Base-by-base conservation (phyloP, 2,329 filamentous ascomycete genomes). In the Geosmithia morbida region DNA sequence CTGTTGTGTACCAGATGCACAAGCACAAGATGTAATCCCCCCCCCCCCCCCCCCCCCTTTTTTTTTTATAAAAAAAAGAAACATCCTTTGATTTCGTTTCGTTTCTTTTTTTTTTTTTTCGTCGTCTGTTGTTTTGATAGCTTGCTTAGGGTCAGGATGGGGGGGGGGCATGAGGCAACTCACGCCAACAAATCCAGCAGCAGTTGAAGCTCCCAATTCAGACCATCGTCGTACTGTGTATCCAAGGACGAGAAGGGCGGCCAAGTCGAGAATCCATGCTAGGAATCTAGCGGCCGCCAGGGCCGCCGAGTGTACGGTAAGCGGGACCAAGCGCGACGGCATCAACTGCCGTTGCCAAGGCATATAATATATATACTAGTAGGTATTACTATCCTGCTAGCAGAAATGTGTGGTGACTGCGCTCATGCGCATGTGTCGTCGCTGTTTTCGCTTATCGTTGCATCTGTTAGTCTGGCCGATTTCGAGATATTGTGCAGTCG, bases 211-310 rank as follows among this genome's bases (percentile, higher is more conserved):
- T 20, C 53, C 54, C 42, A 56, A 58, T 11, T 52, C 49, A 0
- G 57, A 51, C 62, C 62, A 66, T 39, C 53, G 52, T 26, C 60
- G 60, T 41, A 59, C 56, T 29, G 62, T 50, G 37, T 56, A 66
- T 13, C 55, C 57, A 33, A 64, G 50, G 42, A 62, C 51, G 2
- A 63, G 51, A 30, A 65, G 54, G 43, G 60, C 52, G 1, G 55
- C 54, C n/a, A 64, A 50, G 42, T 55, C 55, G 40, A 58, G 57
- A 37, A 59, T 45, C 62, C 62, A 65, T 42, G 56, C 59, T 26
- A 62, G 29, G 16, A 55, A 49, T 41, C 62, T 55, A 47, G 55
- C 49, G 20, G 50, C 49, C 1, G 59, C 56, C 37, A 59, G 56
- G 29, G 52, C 20, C 19, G 58, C 47, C 19, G 46, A 49, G 29